Evolutionary conservation across 768 basidiomycete species (phyloP), one percentile per base, ranked within the genome.

Genomic region (Psilocybe subaeruginosa): DNA sequence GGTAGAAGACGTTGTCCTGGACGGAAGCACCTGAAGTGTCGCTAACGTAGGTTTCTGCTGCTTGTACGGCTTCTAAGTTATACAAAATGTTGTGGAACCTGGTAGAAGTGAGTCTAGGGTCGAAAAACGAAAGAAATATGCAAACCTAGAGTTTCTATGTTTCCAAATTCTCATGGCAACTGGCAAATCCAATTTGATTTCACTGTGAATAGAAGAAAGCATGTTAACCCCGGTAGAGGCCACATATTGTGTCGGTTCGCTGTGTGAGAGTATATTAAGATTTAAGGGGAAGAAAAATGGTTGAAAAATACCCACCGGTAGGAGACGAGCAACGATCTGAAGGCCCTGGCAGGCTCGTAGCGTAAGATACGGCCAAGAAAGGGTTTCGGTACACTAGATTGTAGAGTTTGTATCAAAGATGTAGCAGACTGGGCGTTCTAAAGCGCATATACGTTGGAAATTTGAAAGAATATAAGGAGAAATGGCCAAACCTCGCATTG

Each of bases 281-380:
- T 51, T 23, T 33, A 35, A 31, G 52, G 46, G 17, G 8, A 31
- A 7, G 53, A 37, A 17, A 29, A 37, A n/a, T 41, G 11, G 23
- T 52, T 50, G 29, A 1, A 55, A 39, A 45, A 51, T 35, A 35
- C 59, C 16, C 57, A 69, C 65, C 89, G 81, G 72, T 91, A 93
- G 27, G 92, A 93, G 54, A 94, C 77, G 58, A 91, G 77, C 19
- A 94, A 76, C 33, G 90, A 85, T 64, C 89, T 83, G 66, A 88
- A 89, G 12, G 91, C 90, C 61, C 90, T 84, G 12, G 92, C 92
- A 23, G 83, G 85, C 64, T 94, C 92, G 61, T 86, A 93, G 47
- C 92, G 91, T 64, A 94, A 76, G 59, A 79, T 78, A 45, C 91
- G 83, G 51, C 92, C 92, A 65, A 91, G 73, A 69, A 92, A 92